These are phyloP conservation scores for Venturia aucupariae DNA, from an alignment of 2,329 filamentous ascomycete species.

Conservation along the genomic window DNA sequence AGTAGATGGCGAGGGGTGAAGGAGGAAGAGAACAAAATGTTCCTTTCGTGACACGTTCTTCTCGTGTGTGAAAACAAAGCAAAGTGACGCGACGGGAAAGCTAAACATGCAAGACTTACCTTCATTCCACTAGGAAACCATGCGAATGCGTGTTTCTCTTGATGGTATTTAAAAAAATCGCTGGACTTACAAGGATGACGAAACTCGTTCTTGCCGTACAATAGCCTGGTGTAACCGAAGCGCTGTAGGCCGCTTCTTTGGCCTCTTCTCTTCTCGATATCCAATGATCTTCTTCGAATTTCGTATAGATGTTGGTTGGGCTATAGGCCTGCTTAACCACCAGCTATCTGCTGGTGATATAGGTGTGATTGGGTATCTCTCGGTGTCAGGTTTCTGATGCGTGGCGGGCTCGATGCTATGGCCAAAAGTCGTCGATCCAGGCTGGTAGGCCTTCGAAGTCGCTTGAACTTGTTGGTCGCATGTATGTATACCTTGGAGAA, in stretches of 20 bases:
- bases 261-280: not conserved
- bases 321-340: not conserved
- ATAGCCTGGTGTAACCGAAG: not conserved
- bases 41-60: not conserved
- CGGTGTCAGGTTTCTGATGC: not conserved
- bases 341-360: not conserved
- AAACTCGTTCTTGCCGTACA: not conserved
- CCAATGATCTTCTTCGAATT: not conserved
- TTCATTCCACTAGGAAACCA: not conserved
- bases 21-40: not conserved
- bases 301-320: not conserved
- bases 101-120: not conserved
- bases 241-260: not conserved
- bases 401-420: not conserved
- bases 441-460: not conserved
- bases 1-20: not conserved
- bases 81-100: not conserved
- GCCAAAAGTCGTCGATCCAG: not conserved
- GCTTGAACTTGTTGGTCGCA: not conserved
- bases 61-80: not conserved
- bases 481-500: not conserved
- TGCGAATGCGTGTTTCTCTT: not conserved
- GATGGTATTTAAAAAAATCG: not conserved
- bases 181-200: not conserved
- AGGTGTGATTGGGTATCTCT: not conserved